Percentiles rank a stretch among this genome's conserved stretches.
phyloP scores from a whole-genome alignment of 2,329 filamentous ascomycete species.

The Phaeophleospora eucalypticola region DNA sequence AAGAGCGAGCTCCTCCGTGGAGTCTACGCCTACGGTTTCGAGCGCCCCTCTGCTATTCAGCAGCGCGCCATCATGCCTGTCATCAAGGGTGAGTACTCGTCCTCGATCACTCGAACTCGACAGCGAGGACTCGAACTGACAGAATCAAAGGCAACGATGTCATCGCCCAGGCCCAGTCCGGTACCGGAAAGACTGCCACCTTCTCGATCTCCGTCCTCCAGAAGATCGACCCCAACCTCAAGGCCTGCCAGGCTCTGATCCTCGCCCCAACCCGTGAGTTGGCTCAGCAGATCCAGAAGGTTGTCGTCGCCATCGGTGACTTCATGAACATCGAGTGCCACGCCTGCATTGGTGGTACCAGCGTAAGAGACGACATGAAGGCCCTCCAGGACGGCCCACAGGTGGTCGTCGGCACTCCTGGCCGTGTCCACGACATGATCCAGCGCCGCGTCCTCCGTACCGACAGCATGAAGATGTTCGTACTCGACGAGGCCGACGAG shows the following conservation, averaged over 20 bases:
- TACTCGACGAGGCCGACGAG: constrained; percentile 98
- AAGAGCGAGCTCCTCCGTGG: constrained; percentile 96
- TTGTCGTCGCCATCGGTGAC: constrained; percentile 96
- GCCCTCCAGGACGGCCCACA: constrained; percentile 92
- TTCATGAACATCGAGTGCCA: constrained; percentile 99
- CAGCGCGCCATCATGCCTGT: constrained; percentile 99
- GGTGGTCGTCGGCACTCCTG: constrained; percentile 95
- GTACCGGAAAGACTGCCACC: constrained; percentile 98
- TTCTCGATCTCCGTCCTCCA: constrained; percentile 99
- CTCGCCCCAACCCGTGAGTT: constrained; percentile 97
- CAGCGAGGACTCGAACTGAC: constrained; percentile 10
- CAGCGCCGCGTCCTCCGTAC: constrained; percentile 96
- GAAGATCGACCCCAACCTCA: constrained; percentile 93
- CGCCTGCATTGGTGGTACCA: constrained; percentile 98
- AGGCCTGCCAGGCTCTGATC: constrained; percentile 97
- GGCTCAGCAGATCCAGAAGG: constrained; percentile 99
- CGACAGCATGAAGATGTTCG: constrained; percentile 99
- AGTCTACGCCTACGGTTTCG: constrained; percentile 99
- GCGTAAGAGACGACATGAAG: constrained; percentile 98
- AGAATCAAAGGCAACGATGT: constrained; percentile 77
- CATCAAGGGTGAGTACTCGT: constrained; percentile 77
- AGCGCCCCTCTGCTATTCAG: constrained; percentile 99
- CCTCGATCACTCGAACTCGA: neutral
- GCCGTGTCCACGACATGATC: constrained; percentile 99
- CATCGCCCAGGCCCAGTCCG: constrained; percentile 98